Base-by-base conservation (phyloP, 2,329 filamentous ascomycete genomes). In the Pyrenophora teres region DNA sequence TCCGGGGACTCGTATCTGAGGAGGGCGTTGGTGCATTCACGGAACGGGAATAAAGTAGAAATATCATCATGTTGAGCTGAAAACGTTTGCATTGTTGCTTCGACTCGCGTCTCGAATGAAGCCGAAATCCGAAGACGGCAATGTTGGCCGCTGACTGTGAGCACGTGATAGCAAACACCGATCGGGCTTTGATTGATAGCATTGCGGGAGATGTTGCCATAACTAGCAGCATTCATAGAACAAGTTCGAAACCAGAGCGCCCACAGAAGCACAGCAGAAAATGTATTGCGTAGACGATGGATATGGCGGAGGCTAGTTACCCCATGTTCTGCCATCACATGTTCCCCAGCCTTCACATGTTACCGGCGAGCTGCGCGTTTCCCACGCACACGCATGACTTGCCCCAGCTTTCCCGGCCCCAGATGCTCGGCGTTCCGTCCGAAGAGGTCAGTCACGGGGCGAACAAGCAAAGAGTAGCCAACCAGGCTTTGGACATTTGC, bases 101-200 rank as follows among this genome's bases (percentile, higher is more conserved):
- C 19, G 19, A 21, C 19, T 21, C 19, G 19, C 5, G 19, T 21
- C 19, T 21, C 19, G 3, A 21, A 10, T 27, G n/a, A 16, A 36
- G 30, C 19, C 19, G 25, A 31, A 8, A 25, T 35, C 50, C 54
- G 21, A 55, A 61, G 37, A 41, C 48, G 64, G 63, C 47, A 67
- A 62, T 53, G 44, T 42, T 46, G 58, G 46, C 61, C 63, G 63
- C 61, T 54, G 27, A 30, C 18, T 36, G 35, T 41, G 53, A 32
- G 52, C 46, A 54, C 47, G 50, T 52, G 44, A 44, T 58, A 57
- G 59, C 64, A 67, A 55, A 65, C 31, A 55, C 66, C 64, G 66
- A 57, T 46, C 64, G 64, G 65, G 50, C 39, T 60, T 48, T 63
- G 66, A 56, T 48, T 63, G 66, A 56, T 35, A 40, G 40, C 41